Conservation (phyloP, 176 grass and related monocot species). For the Triticum dicoccoides region DNA sequence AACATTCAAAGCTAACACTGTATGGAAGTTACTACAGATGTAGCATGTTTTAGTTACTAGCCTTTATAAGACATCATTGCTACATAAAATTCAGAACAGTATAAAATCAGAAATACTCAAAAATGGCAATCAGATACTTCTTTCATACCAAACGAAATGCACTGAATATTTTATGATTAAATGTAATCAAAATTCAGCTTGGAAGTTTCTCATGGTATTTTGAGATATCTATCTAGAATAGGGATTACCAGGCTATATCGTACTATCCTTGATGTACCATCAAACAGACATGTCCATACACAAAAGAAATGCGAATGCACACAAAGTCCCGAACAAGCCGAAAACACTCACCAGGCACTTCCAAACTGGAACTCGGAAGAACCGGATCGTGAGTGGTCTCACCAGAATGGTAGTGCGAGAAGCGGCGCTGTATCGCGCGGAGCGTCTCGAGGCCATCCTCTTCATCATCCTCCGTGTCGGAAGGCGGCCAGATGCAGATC, state of each 20-base stretch:
- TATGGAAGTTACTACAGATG: too few relatives aligned
- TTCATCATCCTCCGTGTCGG: slow-evolving; percentile 48
- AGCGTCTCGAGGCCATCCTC: slow-evolving; percentile 82
- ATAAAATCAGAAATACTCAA: too few relatives aligned
- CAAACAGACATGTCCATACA: too few relatives aligned
- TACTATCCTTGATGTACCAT: too few relatives aligned
- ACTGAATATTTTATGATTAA: neutral
- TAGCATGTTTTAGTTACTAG: neutral
- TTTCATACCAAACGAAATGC: neutral
- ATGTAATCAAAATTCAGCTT: neutral
- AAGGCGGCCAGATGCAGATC: slow-evolving; percentile 36
- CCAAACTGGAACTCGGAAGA: neutral
- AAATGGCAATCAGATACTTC: too few relatives aligned
- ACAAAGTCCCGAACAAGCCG: too few relatives aligned
- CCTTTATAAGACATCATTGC: neutral
- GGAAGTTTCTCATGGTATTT: too few relatives aligned
- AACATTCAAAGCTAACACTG: neutral
- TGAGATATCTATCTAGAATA: neutral
- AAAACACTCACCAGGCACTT: too few relatives aligned
- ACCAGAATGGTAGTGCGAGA: slow-evolving; percentile 73
- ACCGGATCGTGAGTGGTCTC: neutral
- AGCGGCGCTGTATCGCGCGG: slow-evolving; percentile 71
- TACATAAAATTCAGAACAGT: neutral
- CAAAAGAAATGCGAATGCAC: too few relatives aligned
- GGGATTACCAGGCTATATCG: neutral